These are phyloP conservation scores for Dendrobium huoshanense DNA, from an alignment of 106 monocot species.

Conservation along the genomic window DNA sequence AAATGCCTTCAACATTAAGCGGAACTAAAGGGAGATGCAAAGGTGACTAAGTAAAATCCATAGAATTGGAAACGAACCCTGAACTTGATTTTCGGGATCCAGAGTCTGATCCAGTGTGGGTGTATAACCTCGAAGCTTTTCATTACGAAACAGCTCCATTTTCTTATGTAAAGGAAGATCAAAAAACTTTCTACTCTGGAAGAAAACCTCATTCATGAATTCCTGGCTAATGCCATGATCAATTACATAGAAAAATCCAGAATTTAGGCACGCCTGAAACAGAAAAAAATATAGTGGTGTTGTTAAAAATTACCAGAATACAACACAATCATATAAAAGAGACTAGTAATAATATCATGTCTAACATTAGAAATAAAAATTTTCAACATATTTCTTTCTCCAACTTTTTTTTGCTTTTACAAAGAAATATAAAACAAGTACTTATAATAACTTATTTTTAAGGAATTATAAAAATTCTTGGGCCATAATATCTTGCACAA, in stretches of 20 bases:
- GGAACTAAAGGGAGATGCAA: background rate
- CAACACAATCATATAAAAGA: too few relatives aligned
- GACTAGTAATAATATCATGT: too few relatives aligned
- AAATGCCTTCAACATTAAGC: background rate
- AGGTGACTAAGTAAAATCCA: too few relatives aligned
- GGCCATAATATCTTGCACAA: too few relatives aligned
- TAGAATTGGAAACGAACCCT: slow-evolving; percentile 36
- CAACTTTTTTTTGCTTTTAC: too few relatives aligned
- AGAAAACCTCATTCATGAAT: slow-evolving; percentile 68
- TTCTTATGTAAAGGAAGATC: slow-evolving; percentile 52
- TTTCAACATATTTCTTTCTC: too few relatives aligned
- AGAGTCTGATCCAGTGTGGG: slow-evolving; percentile 64
- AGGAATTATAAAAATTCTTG: too few relatives aligned
- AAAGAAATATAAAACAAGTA: too few relatives aligned
- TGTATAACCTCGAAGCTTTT: slow-evolving; percentile 86
- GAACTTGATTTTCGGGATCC: slow-evolving; percentile 76
- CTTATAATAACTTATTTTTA: too few relatives aligned
- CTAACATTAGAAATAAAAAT: too few relatives aligned
- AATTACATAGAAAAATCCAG: slow-evolving; percentile 46
- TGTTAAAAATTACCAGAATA: too few relatives aligned
- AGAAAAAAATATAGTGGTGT: background rate
- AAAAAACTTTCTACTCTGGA: slow-evolving; percentile 65
- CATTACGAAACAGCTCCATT: slow-evolving; percentile 68
- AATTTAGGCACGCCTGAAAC: slow-evolving; percentile 65
- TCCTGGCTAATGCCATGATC: slow-evolving; percentile 53